Percentiles rank a stretch among this genome's conserved stretches.
These are phyloP conservation scores for Podosphaera fusca DNA, from an alignment of 2,329 filamentous ascomycete genomes.

Conservation along the genomic window DNA sequence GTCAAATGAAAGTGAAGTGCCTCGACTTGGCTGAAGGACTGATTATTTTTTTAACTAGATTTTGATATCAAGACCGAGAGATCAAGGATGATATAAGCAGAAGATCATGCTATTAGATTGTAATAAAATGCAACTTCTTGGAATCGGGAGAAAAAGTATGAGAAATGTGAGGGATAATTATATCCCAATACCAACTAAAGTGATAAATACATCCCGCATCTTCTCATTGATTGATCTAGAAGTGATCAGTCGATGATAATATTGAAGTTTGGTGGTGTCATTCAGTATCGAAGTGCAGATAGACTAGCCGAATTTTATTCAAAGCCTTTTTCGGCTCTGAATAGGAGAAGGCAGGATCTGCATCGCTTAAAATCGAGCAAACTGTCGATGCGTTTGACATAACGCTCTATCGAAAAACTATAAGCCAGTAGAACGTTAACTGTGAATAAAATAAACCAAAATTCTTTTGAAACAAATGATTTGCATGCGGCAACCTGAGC, in stretches of 20 bases:
- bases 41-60: not conserved
- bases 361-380: not conserved
- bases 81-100: not conserved
- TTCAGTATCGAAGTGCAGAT: slow-evolving; percentile 2
- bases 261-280: slow-evolving; percentile 1
- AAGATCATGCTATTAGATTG: not conserved
- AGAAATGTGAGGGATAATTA: not conserved
- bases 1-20: not conserved
- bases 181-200: not conserved
- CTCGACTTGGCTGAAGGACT: not conserved
- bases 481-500: not conserved
- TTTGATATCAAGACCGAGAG: not conserved
- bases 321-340: slow-evolving; percentile 5
- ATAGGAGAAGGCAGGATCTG: slow-evolving; percentile 2
- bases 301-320: slow-evolving; percentile 6
- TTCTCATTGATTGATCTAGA: slow-evolving; percentile 3
- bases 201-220: not conserved
- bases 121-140: not conserved
- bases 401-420: not conserved
- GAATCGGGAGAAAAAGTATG: not conserved
- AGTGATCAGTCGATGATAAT: not conserved
- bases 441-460: not conserved
- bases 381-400: not conserved
- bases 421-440: not conserved
- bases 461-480: not conserved